Base-by-base conservation (phyloP, 1,284 basidiomycete genomes). In the Phellinidium pouzarii region DNA sequence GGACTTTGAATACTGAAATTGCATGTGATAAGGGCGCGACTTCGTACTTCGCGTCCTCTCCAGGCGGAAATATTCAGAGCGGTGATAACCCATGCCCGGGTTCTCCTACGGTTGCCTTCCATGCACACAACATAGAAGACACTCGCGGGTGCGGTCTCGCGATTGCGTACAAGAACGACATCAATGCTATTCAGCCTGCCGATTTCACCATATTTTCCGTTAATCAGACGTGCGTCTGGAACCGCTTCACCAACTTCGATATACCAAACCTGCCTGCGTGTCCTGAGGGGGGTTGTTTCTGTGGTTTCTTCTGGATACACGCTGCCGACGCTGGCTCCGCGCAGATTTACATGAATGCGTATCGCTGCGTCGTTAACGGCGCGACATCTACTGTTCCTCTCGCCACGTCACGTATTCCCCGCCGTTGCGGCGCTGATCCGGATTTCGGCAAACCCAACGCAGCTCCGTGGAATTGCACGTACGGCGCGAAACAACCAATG, bases 281-380 rank as follows among this genome's bases (percentile, higher is more conserved):
- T 62, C 81, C 84, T 0, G 62, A 74, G 1, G 78, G 74, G 9
- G 78, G 77, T 29, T 89, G 87, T 62, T 76, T 71, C 20, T 88
- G 87, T 64, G 75, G 80, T 4, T 90, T 79, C 72, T 81, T 81
- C 63, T 91, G 87, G 87, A 77, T 84, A 23, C 84, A 86, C 63
- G 72, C 72, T 1, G 59, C 67, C 5, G 68, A 77, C 54, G 71
- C 70, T 29, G 75, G 76, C 36, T 58, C 68, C 11, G 70, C 73
- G 60, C 74, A 78, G 59, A 76, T 76, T 59, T 89, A 85, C 69
- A 85, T 87, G 80, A 84, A 77, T 48, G 79, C 80, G 22, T 89
- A 88, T 75, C 77, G 79, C 59, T 90, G 87, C 71, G 75, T 77
- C 44, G 69, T 89, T 42, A 78, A 79, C 1, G 74, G 75, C 43